phyloP scores from a whole-genome alignment of 257 asterid genomes.

The Thymus quinquecostatus region DNA sequence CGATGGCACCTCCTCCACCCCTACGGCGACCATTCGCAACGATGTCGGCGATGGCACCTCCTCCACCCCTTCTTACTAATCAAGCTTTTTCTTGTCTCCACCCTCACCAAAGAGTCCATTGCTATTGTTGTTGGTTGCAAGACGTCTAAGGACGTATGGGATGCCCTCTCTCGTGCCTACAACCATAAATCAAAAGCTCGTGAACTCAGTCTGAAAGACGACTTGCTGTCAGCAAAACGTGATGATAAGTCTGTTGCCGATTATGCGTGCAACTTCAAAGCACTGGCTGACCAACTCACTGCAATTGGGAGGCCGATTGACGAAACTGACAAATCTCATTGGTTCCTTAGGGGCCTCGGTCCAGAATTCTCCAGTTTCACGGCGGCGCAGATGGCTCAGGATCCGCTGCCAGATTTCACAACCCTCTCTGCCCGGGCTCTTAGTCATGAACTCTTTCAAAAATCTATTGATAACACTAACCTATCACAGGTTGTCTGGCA shows the following conservation, averaged over 20 bases:
- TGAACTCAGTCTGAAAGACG: no score
- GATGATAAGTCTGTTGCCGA: background rate
- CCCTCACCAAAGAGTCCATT: background rate
- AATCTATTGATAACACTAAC: background rate
- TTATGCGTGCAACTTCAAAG: background rate
- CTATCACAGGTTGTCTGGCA: background rate
- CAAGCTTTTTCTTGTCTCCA: background rate
- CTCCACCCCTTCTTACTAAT: background rate
- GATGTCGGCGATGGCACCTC: no score
- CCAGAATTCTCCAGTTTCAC: no score
- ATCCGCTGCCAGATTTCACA: background rate
- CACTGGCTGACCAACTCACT: background rate
- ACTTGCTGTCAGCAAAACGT: no score
- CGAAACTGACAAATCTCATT: no score
- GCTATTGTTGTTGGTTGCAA: background rate
- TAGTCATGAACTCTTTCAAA: slow-evolving; percentile 6
- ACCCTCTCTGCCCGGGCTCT: slow-evolving; percentile 5
- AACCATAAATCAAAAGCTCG: no score
- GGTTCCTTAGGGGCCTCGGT: no score
- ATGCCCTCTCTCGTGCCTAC: no score
- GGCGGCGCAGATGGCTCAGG: no score
- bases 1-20: no score
- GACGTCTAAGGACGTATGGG: no score
- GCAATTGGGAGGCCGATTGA: background rate
- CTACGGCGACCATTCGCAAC: no score